Percentiles rank a stretch among this genome's conserved stretches.
Conservation (phyloP, 352 stramenopile species). For the Globisporangium heterothallicum region DNA sequence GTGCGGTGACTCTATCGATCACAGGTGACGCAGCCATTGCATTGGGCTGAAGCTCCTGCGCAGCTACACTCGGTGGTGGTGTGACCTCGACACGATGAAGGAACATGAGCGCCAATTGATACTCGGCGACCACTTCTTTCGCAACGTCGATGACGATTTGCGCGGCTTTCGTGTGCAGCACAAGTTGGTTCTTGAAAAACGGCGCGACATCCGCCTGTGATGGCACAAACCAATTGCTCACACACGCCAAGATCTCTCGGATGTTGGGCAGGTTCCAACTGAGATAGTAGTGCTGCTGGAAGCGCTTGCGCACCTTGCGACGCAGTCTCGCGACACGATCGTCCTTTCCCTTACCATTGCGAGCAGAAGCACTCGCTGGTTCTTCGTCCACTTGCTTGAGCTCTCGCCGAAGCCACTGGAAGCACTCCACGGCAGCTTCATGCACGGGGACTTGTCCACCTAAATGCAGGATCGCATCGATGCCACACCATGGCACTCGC, state of each 20-base stretch:
- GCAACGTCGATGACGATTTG: conserved; percentile 43
- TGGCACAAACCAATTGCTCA: conserved; percentile 65
- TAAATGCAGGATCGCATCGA: conserved; percentile 69
- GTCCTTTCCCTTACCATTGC: neutral
- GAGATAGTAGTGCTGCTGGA: conserved; percentile 67
- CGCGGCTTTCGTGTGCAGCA: conserved; percentile 20
- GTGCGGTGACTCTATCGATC: too few relatives aligned
- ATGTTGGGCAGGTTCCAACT: conserved; percentile 64
- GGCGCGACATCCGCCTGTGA: conserved; percentile 54
- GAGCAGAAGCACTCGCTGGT: too few relatives aligned
- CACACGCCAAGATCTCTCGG: conserved; percentile 46
- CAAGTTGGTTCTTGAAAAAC: conserved; percentile 42
- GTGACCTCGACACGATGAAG: too few relatives aligned
- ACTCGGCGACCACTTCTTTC: conserved; percentile 41
- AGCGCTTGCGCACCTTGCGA: conserved; percentile 41
- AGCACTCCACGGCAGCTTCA: conserved; percentile 55
- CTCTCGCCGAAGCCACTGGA: conserved; percentile 47
- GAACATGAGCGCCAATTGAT: conserved; percentile 48
- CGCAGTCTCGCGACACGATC: conserved; percentile 10
- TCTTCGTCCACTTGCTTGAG: conserved; percentile 7
- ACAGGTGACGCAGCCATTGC: too few relatives aligned
- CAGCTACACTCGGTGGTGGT: too few relatives aligned
- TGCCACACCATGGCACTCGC: conserved; percentile 52
- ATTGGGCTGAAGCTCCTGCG: too few relatives aligned
- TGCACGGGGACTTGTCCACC: conserved; percentile 74